Percentiles rank a stretch among this genome's conserved stretches.
These are phyloP conservation scores for Monosporascus sp. DNA, from an alignment of 2,329 filamentous ascomycete genomes.

Conservation along the genomic window DNA sequence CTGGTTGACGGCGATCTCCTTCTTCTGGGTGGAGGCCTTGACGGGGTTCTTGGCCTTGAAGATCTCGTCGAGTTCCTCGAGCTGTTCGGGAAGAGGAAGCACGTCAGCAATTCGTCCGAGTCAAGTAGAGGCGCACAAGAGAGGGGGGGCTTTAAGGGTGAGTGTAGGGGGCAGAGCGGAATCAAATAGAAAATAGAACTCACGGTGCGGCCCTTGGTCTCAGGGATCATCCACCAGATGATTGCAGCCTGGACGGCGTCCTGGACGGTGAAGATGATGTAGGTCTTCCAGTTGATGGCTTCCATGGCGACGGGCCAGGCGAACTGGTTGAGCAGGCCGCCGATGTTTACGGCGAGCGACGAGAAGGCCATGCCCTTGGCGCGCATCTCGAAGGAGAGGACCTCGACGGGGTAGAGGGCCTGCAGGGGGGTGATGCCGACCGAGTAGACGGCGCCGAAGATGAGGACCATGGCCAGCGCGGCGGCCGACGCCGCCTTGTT, in stretches of 20 bases:
- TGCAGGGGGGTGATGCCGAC: conserved; percentile 29
- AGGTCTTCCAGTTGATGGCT: conserved; percentile 45
- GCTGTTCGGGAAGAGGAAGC: conserved; percentile 6
- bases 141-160: no score
- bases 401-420: conserved; percentile 42
- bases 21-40: conserved; percentile 34
- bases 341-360: conserved; percentile 35
- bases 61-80: conserved; percentile 46
- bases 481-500: conserved; percentile 38
- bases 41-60: conserved; percentile 33
- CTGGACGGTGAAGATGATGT: conserved; percentile 43
- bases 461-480: conserved; percentile 47
- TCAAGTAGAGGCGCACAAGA: no score
- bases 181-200: not conserved
- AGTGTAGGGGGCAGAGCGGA: no score
- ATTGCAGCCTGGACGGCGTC: conserved; percentile 33
- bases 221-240: conserved; percentile 44
- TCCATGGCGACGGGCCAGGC: conserved; percentile 39
- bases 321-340: conserved; percentile 39
- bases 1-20: conserved; percentile 27
- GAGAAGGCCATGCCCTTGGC: conserved; percentile 45
- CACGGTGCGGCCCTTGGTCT: conserved; percentile 40
- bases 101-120: no score
- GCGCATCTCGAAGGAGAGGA: conserved; percentile 41
- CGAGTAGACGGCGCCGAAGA: conserved; percentile 49